phyloP scores from a whole-genome alignment of 2,329 filamentous ascomycete genomes.

The Colletotrichum sp. region DNA sequence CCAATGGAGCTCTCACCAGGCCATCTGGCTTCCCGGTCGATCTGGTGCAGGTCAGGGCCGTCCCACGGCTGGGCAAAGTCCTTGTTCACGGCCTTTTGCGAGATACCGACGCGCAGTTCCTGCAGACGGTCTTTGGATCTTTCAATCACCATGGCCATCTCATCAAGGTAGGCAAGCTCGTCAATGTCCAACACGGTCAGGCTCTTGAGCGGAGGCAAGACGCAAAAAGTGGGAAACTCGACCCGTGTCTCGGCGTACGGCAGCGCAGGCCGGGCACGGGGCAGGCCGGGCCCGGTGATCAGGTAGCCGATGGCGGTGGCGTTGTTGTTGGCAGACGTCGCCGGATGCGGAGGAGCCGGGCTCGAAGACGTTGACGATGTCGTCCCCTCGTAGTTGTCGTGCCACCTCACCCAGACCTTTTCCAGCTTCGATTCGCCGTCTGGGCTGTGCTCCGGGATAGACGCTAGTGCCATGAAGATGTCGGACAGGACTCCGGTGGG shows the following conservation, averaged over 20 bases:
- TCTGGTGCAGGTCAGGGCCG: constrained; percentile 64
- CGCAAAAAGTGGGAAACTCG: constrained; percentile 81
- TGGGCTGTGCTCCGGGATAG: constrained; percentile 66
- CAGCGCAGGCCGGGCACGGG: constrained; percentile 41
- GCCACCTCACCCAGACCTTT: constrained; percentile 81
- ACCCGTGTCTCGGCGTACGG: constrained; percentile 62
- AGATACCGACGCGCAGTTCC: constrained; percentile 77
- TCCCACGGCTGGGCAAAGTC: constrained; percentile 70
- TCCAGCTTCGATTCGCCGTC: constrained; percentile 70
- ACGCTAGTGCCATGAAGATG: constrained; percentile 80
- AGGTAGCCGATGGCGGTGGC: constrained; percentile 47
- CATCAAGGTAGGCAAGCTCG: constrained; percentile 81
- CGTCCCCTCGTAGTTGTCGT: constrained; percentile 68
- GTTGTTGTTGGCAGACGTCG: constrained; percentile 38
- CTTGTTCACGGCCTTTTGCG: constrained; percentile 47
- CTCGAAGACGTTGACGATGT: constrained; percentile 36
- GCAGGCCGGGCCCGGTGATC: constrained; percentile 30
- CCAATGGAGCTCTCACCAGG: constrained; percentile 63
- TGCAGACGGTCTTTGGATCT: constrained; percentile 69
- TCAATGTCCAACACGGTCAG: constrained; percentile 82
- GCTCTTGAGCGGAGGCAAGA: constrained; percentile 76
- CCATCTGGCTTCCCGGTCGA: constrained; percentile 63
- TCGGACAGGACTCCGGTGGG: constrained; percentile 82
- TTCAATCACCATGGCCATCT: constrained; percentile 79
- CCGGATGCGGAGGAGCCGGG: constrained; percentile 24